Conservation (phyloP, 805 yeast genomes). For the Monosporozyma yasuniensis region DNA sequence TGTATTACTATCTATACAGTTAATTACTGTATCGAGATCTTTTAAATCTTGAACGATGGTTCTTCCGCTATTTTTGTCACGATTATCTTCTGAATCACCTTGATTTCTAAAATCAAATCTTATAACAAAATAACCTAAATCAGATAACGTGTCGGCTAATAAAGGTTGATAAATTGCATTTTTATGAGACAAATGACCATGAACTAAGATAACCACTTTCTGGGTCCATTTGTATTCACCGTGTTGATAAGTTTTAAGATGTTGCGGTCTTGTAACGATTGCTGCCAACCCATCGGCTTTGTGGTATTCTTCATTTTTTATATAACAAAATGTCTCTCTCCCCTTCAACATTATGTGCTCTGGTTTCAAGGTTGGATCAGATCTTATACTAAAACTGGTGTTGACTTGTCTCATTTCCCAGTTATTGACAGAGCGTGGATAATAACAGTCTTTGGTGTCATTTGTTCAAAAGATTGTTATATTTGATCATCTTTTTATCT, state of each 20-base stretch:
- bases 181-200: constrained; percentile 82
- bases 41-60: constrained; percentile 53
- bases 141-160: constrained; percentile 54
- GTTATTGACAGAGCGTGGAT: too few species aligned
- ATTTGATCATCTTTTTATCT: too few species aligned
- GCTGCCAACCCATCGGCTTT: constrained; percentile 2
- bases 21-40: constrained; percentile 47
- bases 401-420: neutral
- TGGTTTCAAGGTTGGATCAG: neutral
- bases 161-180: constrained; percentile 64
- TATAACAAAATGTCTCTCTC: neutral
- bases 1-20: neutral
- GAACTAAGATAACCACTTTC: constrained; percentile 55
- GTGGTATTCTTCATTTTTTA: neutral
- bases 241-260: constrained; percentile 1
- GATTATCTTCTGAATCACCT: constrained; percentile 57
- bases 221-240: too few species aligned
- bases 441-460: neutral
- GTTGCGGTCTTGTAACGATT: constrained; percentile 8
- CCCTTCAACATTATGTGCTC: neutral
- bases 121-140: constrained; percentile 53
- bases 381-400: neutral
- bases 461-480: too few species aligned
- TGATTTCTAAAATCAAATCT: constrained; percentile 82
- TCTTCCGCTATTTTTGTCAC: constrained; percentile 38